These are phyloP conservation scores for Lipomyces orientalis DNA, from an alignment of 805 yeast species.

Conservation along the genomic window DNA sequence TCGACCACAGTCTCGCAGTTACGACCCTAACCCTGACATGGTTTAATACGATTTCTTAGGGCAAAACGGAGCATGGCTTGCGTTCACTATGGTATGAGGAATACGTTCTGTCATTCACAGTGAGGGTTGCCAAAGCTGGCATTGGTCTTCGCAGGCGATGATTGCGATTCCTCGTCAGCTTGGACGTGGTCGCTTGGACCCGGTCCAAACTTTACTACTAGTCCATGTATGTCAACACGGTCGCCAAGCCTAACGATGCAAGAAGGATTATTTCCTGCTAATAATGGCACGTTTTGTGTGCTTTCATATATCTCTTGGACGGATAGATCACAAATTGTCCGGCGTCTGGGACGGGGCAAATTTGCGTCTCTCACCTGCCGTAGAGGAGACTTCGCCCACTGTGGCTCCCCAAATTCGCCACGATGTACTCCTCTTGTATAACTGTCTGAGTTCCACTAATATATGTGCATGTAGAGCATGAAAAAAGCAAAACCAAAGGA, in stretches of 20 bases:
- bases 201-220: neutral
- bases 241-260: neutral
- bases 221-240: neutral
- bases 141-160: neutral
- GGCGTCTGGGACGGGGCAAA: neutral
- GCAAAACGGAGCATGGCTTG: no score
- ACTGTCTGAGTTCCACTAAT: no score
- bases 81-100: no score
- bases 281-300: neutral
- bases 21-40: no score
- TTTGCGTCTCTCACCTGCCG: conserved; percentile 3
- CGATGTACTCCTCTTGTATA: no score
- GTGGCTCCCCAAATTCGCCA: neutral
- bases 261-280: neutral
- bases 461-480: no score
- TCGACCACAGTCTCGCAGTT: no score
- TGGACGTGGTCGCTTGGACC: neutral
- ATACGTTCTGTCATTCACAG: no score
- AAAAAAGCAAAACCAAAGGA: no score
- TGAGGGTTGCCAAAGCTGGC: no score
- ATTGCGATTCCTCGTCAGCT: neutral
- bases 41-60: no score
- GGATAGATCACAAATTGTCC: neutral
- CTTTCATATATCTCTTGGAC: neutral
- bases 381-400: neutral